Evolutionary conservation across 164 flowering plant species (phyloP).

Genomic region (Umbellularia californica): DNA sequence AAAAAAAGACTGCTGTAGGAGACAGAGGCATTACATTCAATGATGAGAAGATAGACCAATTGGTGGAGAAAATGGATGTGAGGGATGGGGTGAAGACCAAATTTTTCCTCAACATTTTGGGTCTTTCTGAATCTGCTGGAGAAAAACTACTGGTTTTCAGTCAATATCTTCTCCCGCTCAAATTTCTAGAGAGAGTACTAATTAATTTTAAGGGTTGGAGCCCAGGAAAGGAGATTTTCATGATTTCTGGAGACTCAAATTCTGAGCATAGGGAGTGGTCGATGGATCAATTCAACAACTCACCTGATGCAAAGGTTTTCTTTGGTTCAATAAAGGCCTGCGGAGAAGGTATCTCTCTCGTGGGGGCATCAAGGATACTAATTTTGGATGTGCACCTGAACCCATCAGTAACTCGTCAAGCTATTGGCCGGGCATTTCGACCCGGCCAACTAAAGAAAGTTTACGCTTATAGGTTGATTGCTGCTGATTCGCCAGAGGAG

Average conservation of each 20-base stretch:
- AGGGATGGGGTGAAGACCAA: slow-evolving; percentile 85
- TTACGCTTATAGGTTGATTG: slow-evolving; percentile 59
- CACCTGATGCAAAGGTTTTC: slow-evolving; percentile 66
- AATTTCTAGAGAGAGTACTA: slow-evolving; percentile 64
- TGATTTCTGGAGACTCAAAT: slow-evolving; percentile 65
- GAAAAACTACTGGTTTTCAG: slow-evolving; percentile 91
- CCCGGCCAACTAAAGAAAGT: slow-evolving; percentile 87
- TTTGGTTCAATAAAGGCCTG: slow-evolving; percentile 93
- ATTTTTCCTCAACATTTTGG: slow-evolving; percentile 63
- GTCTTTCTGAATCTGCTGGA: slow-evolving; percentile 57
- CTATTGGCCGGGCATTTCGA: slow-evolving; percentile 87
- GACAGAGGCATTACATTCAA: slow-evolving; percentile 17
- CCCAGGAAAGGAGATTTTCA: slow-evolving; percentile 57
- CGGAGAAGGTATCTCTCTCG: slow-evolving; percentile 92
- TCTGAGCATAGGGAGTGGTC: slow-evolving; percentile 53
- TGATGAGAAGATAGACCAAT: slow-evolving; percentile 22
- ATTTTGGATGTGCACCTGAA: slow-evolving; percentile 81
- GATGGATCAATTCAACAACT: slow-evolving; percentile 71
- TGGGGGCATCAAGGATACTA: slow-evolving; percentile 83
- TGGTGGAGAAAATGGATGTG: slow-evolving; percentile 41
- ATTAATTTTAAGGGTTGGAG: slow-evolving; percentile 55
- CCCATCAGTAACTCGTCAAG: slow-evolving; percentile 86
- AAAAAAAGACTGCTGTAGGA: not conserved
- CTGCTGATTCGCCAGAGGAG: slow-evolving; percentile 76
- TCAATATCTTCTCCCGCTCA: slow-evolving; percentile 74